These are phyloP conservation scores for Piper betle DNA, from an alignment of 164 flowering plant species.

Conservation along the genomic window DNA sequence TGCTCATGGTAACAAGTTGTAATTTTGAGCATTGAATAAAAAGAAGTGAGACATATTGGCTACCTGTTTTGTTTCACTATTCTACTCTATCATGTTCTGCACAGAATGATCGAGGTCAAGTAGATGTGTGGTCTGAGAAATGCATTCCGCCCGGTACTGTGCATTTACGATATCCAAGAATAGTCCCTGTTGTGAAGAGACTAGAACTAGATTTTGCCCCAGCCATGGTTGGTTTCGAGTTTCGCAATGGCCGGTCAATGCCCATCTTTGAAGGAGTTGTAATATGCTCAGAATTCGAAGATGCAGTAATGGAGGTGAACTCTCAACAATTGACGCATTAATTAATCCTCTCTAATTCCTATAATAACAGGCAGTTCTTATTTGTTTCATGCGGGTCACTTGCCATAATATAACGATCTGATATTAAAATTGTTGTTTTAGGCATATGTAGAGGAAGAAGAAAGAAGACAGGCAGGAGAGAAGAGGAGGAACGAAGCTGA, in stretches of 20 bases:
- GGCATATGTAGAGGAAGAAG: conserved; percentile 86
- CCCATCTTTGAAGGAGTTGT: conserved; percentile 86
- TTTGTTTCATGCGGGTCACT: too few species aligned
- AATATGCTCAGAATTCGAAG: conserved; percentile 75
- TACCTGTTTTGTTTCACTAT: background rate
- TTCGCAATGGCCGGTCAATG: conserved; percentile 62
- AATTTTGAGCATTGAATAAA: background rate
- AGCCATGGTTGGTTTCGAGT: conserved; percentile 99
- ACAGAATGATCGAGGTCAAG: conserved; percentile 93
- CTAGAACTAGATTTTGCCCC: conserved; percentile 84
- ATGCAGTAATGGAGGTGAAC: conserved; percentile 66
- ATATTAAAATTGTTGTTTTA: conserved; percentile 12
- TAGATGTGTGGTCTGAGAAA: conserved; percentile 97
- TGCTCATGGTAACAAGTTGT: background rate
- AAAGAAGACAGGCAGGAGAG: conserved; percentile 61
- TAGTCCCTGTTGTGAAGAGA: conserved; percentile 58
- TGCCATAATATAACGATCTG: too few species aligned
- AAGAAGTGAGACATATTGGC: background rate
- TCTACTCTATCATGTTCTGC: conserved; percentile 1
- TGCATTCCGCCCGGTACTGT: conserved; percentile 95
- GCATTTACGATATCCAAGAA: conserved; percentile 72
- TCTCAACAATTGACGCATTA: background rate
- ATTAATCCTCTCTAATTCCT: too few species aligned
- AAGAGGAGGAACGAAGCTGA: conserved; percentile 53
- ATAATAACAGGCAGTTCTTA: too few species aligned